Evolutionary conservation across 208 protist species (phyloP).

Genomic region (Tritrichomonas foetus): DNA sequence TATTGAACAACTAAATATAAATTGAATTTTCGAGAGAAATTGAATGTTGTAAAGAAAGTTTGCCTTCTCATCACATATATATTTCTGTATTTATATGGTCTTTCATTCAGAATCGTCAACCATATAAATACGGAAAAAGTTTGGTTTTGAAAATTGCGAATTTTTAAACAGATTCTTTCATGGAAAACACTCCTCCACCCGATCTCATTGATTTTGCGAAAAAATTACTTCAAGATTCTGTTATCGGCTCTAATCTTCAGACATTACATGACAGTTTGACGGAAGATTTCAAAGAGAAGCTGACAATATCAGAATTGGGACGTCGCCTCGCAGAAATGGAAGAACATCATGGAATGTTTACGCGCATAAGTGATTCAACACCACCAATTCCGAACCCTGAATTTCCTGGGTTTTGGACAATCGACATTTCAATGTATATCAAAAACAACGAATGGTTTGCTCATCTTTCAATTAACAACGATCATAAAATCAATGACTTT

Average conservation of each 20-base stretch:
- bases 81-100: too few species aligned
- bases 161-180: too few species aligned
- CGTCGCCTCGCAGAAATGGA: not conserved
- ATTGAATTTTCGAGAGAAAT: too few species aligned
- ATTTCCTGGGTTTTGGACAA: not conserved
- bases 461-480: not conserved
- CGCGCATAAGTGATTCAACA: not conserved
- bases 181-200: not conserved
- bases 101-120: too few species aligned
- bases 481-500: slow-evolving; percentile 32
- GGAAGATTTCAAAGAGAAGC: not conserved
- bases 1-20: too few species aligned
- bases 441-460: slow-evolving; percentile 26
- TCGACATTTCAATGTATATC: not conserved
- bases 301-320: not conserved
- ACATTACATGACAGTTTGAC: not conserved
- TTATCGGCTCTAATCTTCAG: not conserved
- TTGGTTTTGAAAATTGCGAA: too few species aligned
- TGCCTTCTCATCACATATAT: too few species aligned
- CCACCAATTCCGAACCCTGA: not conserved
- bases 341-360: not conserved
- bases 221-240: not conserved
- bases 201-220: not conserved
- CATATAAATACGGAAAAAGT: too few species aligned
- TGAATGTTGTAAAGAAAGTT: too few species aligned